Conservation (phyloP, 805 yeast species). For the Candida ipomoeae region DNA sequence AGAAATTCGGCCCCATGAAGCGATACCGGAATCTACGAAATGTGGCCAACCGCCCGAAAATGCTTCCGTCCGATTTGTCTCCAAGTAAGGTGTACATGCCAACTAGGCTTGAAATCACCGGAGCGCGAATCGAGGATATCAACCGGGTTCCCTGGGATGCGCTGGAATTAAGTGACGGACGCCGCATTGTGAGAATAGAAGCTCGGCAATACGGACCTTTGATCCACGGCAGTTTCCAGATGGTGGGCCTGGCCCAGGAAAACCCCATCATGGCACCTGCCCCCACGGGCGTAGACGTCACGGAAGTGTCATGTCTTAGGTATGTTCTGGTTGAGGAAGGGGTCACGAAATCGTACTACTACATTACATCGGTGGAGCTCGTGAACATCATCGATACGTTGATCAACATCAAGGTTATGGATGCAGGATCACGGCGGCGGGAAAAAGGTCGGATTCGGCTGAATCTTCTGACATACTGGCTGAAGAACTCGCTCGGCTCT, state of each 20-base stretch:
- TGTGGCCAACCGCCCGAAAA: slow-evolving; percentile 1
- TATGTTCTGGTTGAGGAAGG: slow-evolving; percentile 27
- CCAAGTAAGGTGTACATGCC: slow-evolving; percentile 27
- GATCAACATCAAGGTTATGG: slow-evolving; percentile 46
- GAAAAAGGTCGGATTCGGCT: slow-evolving; percentile 66
- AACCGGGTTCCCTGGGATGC: slow-evolving; percentile 50
- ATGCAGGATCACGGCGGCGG: slow-evolving; percentile 50
- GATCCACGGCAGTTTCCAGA: slow-evolving; percentile 46
- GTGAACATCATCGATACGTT: slow-evolving; percentile 60
- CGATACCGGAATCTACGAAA: slow-evolving; percentile 4
- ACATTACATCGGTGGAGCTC: slow-evolving; percentile 65
- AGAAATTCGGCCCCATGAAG: not conserved
- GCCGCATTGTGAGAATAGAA: slow-evolving; percentile 58
- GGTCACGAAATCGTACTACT: slow-evolving; percentile 31
- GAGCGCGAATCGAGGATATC: slow-evolving; percentile 44
- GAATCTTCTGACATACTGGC: slow-evolving; percentile 65
- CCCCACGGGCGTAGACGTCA: slow-evolving; percentile 43
- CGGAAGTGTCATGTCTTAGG: slow-evolving; percentile 59
- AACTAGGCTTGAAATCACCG: slow-evolving; percentile 44
- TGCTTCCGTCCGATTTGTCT: not conserved
- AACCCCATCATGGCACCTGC: slow-evolving; percentile 39
- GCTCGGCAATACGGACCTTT: slow-evolving; percentile 47
- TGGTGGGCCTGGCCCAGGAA: slow-evolving; percentile 46
- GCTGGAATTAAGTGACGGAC: slow-evolving; percentile 44
- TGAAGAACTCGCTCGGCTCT: slow-evolving; percentile 53